A percentile compares a stretch with the other conserved stretches of the same genome.
Evolutionary conservation across 306 rosid species (phyloP).

Genomic region (Fagus crenata): DNA sequence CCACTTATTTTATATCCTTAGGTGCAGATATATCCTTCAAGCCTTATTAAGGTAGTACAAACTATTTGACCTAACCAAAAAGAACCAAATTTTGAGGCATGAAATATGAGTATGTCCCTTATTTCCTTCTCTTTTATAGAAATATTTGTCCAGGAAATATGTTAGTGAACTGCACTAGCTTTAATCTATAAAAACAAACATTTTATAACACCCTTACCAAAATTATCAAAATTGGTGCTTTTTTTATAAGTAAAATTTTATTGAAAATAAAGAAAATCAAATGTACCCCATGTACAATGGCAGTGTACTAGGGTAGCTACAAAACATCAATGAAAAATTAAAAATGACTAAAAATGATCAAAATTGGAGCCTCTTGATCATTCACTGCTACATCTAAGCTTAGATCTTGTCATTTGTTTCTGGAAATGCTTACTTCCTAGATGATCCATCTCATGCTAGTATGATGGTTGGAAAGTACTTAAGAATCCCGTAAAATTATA

Average conservation of each 20-base stretch:
- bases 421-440: conserved; percentile 3
- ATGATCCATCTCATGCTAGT: neutral
- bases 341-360: neutral
- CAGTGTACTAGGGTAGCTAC: no score
- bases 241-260: no score
- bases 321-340: no score
- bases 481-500: neutral
- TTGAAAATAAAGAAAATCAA: no score
- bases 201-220: neutral
- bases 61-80: neutral
- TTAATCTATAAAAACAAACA: neutral
- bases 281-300: no score
- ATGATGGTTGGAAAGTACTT: neutral
- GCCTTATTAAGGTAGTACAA: conserved; percentile 2
- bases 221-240: neutral
- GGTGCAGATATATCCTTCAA: neutral
- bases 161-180: neutral
- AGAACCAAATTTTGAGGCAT: neutral
- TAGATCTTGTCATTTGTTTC: conserved; percentile 7
- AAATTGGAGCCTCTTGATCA: neutral
- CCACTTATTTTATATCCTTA: neutral
- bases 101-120: neutral
- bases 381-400: conserved; percentile 1
- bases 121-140: neutral
- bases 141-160: neutral